Evolutionary conservation across 2,329 filamentous ascomycete species (phyloP), one percentile per base, ranked within the genome.

Genomic region (Talaromyces rugulosus): DNA sequence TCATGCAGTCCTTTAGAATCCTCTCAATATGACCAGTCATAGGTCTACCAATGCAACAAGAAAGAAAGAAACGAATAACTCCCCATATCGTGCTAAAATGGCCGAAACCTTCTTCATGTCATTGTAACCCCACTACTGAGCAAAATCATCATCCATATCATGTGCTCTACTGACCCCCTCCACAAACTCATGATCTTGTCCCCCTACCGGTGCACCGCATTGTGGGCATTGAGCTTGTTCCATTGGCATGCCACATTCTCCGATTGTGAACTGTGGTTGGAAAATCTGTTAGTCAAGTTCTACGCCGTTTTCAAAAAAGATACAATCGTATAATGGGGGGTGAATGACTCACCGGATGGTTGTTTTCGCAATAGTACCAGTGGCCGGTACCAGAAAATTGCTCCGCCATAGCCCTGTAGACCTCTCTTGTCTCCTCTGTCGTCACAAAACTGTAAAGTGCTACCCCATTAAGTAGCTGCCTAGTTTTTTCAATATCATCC

Each of bases 361-460:
- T 52, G 42, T 55, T 61, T 31, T 58, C 61, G 58, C 76, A 77
- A 57, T 75, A 72, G 60, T 77, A 82, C 66, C 76, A 80, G 62
- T 79, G 78, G 0, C 87, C 86, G 0, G 80, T 84, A 0, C 82
- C 81, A 0, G 56, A 63, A 44, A 85, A 81, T 63, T 83, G 81
- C 0, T 53, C 60, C 0, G 79, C 69, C 83, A 87, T 86, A 2
- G 84, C 84, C 0, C 64, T 58, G 55, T 82, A 77, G 2, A 86
- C 78, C 0, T 75, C 78, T 33, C 76, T 75, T 69, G 83, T 79
- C 72, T 88, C 85, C 1, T 80, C 77, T 6, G 73, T 77, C 0
- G 78, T 81, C 16, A 87, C 78, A 14, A 51, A 53, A 40, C 34
- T 60, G 47, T 66, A 62, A 31, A 65, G 62, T 3, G 55, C 36